Evolutionary conservation across 345 rosid species (phyloP).

Genomic region (Pseudoturritis turrita): DNA sequence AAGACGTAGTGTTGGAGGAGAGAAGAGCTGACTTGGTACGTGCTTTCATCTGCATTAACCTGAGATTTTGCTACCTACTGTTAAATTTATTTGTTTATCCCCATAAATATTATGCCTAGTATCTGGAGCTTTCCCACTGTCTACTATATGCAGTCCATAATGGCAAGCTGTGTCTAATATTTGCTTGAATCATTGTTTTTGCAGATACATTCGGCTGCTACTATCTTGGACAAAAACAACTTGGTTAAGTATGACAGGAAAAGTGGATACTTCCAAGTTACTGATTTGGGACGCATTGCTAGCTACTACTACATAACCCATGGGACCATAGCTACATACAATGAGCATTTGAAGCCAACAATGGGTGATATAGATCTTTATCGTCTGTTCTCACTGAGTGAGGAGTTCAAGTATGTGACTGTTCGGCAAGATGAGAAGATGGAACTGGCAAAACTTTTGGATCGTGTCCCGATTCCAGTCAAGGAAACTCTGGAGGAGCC

Average conservation of each 20-base stretch:
- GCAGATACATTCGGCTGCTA: conserved; percentile 93
- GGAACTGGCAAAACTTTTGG: conserved; percentile 94
- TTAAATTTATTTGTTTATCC: neutral
- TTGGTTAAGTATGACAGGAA: conserved; percentile 86
- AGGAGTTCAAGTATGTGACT: conserved; percentile 89
- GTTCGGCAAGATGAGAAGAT: conserved; percentile 98
- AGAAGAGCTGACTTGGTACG: conserved; percentile 95
- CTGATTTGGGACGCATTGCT: conserved; percentile 99
- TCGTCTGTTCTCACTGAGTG: conserved; percentile 80
- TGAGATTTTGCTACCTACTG: neutral
- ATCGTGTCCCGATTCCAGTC: conserved; percentile 89
- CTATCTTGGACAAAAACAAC: conserved; percentile 80
- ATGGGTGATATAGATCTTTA: conserved; percentile 97
- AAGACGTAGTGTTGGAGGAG: conserved; percentile 75
- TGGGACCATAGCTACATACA: conserved; percentile 90
- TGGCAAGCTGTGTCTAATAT: conserved; percentile 5
- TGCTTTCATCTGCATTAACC: neutral
- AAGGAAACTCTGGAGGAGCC: conserved; percentile 97
- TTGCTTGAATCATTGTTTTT: neutral
- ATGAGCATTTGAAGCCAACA: conserved; percentile 91
- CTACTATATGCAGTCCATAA: neutral
- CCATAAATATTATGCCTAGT: neutral
- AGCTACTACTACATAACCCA: conserved; percentile 90
- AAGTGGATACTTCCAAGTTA: conserved; percentile 94
- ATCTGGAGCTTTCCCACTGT: conserved; percentile 2